Evolutionary conservation across 768 basidiomycete species (phyloP), one percentile per base, ranked within the genome.

Genomic region (Pleurotus sapidus): DNA sequence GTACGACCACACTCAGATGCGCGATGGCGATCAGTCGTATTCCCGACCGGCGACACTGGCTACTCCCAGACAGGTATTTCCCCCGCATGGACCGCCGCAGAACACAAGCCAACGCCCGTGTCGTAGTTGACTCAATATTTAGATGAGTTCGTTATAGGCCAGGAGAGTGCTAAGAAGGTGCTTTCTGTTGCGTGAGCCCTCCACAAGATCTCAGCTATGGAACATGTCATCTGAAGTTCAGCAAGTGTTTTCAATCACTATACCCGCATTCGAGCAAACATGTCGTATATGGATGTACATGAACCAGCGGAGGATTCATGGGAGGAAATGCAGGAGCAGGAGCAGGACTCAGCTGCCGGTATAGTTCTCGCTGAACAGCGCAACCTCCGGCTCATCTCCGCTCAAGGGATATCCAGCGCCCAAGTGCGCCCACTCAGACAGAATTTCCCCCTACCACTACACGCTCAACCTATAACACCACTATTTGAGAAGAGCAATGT

Each of bases 401-500:
- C 6, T 11, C 15, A 39, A 54, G 77, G 74, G 42, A 76, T 88
- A 37, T 70, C 80, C 5, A 66, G 86, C 27, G 88, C 89, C 37
- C 79, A 80, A 42, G 68, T 93, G 57, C 81, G 81, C 56, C 91
- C 91, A 11, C 75, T 91, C 91, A 11, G 75, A 88, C 61, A 74
- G 80, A 39, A 71, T 70, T 38, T 70, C 72, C 17, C 64, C 71
- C n/a, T 70, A 20, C 66, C 74, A 48, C 63, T 79, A 5, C 68
- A 79, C 18, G 72, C 75, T 49, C 80, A 72, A n/a, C 70, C 74
- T 6, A 64, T 74, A 12, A 39, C 39, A 20, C 82, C 88, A 18
- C 67, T 84, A 23, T 91, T 96, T 54, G 95, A 98, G 77, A 98
- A 98, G 79, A 95, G 92, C 64, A 98, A 98, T 67, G 92, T 98